phyloP scores from a whole-genome alignment of 2,329 filamentous ascomycete species.

The Cladosporium phlei region DNA sequence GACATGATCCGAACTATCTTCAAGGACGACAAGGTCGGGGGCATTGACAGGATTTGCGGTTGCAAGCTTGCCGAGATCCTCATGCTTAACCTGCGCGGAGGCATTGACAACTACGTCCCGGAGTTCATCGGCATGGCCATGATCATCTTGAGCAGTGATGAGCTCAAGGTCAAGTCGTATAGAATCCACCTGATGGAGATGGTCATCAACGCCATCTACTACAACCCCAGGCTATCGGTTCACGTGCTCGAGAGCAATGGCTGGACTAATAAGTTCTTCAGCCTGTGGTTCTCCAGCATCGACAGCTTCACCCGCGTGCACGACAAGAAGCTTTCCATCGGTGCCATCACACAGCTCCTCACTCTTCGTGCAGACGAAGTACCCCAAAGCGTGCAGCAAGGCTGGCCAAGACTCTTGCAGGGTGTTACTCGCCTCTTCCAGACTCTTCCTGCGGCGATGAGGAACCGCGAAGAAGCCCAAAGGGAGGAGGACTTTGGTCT shows the following conservation, averaged over 20 bases:
- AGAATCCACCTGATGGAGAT: conserved; percentile 97
- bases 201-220: conserved; percentile 97
- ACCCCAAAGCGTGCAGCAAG: conserved; percentile 85
- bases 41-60: conserved; percentile 90
- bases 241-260: conserved; percentile 83
- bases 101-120: conserved; percentile 81
- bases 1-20: conserved; percentile 97
- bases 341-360: conserved; percentile 82
- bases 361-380: conserved; percentile 75
- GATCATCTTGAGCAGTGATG: conserved; percentile 67
- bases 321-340: conserved; percentile 97
- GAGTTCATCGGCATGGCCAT: conserved; percentile 89
- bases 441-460: conserved; percentile 78
- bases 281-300: conserved; percentile 95
- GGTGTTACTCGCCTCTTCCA: conserved; percentile 90
- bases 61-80: conserved; percentile 96
- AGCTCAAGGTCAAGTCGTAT: conserved; percentile 86
- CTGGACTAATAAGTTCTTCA: conserved; percentile 99
- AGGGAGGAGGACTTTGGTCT: conserved; percentile 75
- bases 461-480: conserved; percentile 87
- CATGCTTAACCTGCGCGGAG: conserved; percentile 88
- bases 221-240: conserved; percentile 81
- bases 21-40: conserved; percentile 82
- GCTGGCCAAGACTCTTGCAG: conserved; percentile 86
- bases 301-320: conserved; percentile 89